phyloP scores from a whole-genome alignment of 2,329 filamentous ascomycete genomes.

The Monosporascus sp. region DNA sequence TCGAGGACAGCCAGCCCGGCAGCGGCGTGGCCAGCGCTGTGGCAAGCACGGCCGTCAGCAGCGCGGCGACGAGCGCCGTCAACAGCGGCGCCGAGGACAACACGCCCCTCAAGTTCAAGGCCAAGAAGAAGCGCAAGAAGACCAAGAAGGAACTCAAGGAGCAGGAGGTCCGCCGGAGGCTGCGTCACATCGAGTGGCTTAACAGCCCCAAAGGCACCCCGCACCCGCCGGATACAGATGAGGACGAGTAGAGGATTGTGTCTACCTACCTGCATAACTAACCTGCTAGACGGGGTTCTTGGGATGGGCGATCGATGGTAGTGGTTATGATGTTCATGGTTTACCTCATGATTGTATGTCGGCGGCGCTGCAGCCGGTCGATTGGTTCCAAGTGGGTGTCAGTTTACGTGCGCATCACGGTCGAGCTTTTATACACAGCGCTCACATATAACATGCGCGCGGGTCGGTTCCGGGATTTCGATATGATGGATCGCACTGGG shows the following conservation, averaged over 20 bases:
- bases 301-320: too few species aligned
- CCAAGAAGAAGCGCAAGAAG: constrained; percentile 97
- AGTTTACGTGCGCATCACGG: too few species aligned
- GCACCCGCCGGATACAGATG: constrained; percentile 70
- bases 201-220: constrained; percentile 82
- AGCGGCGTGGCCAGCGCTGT: constrained; percentile 54
- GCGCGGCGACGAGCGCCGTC: constrained; percentile 57
- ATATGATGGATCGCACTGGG: too few species aligned
- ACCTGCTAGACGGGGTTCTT: too few species aligned
- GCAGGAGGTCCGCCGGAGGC: constrained; percentile 74
- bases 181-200: constrained; percentile 82
- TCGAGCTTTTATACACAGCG: too few species aligned
- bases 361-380: too few species aligned
- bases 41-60: constrained; percentile 39
- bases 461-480: too few species aligned
- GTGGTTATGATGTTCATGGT: too few species aligned
- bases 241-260: constrained; percentile 47
- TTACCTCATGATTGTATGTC: too few species aligned
- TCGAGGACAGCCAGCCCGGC: constrained; percentile 66
- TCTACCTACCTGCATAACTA: too few species aligned
- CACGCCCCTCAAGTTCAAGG: constrained; percentile 76
- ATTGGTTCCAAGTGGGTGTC: too few species aligned
- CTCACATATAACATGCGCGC: too few species aligned
- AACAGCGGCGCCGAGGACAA: constrained; percentile 83
- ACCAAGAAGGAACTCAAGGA: constrained; percentile 97